Conservation (phyloP, 1,284 basidiomycete species). For the Cryptococcus sp. region DNA sequence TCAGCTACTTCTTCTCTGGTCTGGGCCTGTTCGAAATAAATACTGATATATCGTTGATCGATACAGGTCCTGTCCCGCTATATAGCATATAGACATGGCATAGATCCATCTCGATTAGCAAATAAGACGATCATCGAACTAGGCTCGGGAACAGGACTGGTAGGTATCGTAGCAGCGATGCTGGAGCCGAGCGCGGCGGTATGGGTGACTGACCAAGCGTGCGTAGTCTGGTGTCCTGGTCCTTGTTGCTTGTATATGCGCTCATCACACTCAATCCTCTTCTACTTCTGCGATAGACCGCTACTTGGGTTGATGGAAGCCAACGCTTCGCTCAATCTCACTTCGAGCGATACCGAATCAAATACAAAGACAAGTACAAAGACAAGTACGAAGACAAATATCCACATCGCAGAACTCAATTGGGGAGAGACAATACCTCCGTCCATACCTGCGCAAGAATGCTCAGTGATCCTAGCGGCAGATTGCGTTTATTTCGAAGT, state of each 20-base stretch:
- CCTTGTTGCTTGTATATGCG: constrained; percentile 25
- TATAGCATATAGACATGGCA: constrained; percentile 60
- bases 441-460: constrained; percentile 40
- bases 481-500: constrained; percentile 93
- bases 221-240: constrained; percentile 43
- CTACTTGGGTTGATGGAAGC: constrained; percentile 71
- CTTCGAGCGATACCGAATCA: constrained; percentile 33
- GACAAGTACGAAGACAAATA: constrained; percentile 43
- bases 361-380: constrained; percentile 42
- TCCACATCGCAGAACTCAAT: constrained; percentile 70
- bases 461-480: constrained; percentile 76
- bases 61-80: constrained; percentile 73
- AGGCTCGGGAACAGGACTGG: constrained; percentile 82
- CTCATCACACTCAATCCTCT: constrained; percentile 6
- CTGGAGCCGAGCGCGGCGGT: constrained; percentile 63
- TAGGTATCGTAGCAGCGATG: constrained; percentile 76
- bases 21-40: neutral
- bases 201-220: constrained; percentile 88
- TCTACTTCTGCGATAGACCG: constrained; percentile 56
- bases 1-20: neutral
- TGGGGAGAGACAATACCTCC: constrained; percentile 58
- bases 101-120: constrained; percentile 56
- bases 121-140: constrained; percentile 73
- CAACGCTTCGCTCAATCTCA: constrained; percentile 68
- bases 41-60: constrained; percentile 10